Conservation (phyloP, 768 basidiomycete genomes). For the Xerocomellus dryophilus region DNA sequence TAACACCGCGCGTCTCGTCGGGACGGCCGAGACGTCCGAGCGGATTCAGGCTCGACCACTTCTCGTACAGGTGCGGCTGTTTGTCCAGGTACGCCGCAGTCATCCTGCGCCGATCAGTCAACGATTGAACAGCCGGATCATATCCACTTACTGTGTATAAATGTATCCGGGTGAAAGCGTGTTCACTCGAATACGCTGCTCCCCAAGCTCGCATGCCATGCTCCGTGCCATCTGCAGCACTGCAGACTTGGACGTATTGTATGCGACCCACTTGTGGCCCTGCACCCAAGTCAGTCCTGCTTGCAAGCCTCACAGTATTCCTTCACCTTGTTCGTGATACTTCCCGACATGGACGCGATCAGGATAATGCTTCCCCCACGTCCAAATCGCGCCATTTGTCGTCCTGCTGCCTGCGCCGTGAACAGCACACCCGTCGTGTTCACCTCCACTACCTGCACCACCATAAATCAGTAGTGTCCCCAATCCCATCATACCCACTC, state of each 20-base stretch:
- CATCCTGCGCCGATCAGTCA: conserved; percentile 46
- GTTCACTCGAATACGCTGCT: conserved; percentile 67
- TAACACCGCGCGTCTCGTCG: conserved; percentile 71
- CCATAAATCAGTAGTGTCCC: not conserved
- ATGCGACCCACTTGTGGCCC: conserved; percentile 77
- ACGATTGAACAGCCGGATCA: conserved; percentile 7
- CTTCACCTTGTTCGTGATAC: conserved; percentile 67
- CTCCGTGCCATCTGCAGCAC: conserved; percentile 79
- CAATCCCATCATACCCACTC: conserved; percentile 28
- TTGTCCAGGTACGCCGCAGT: conserved; percentile 68
- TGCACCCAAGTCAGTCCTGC: conserved; percentile 23
- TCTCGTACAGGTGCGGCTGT: conserved; percentile 57
- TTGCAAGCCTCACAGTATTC: not conserved
- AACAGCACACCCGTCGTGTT: conserved; percentile 63
- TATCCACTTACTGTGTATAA: conserved; percentile 56
- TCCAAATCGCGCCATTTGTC: conserved; percentile 51
- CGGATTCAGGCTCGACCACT: conserved; percentile 70
- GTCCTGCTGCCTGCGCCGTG: conserved; percentile 59
- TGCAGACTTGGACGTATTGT: conserved; percentile 75
- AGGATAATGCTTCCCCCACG: conserved; percentile 54
- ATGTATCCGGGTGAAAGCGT: conserved; percentile 75
- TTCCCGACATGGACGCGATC: conserved; percentile 62
- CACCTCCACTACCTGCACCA: conserved; percentile 57
- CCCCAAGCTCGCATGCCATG: conserved; percentile 78
- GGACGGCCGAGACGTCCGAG: conserved; percentile 67